Base-by-base conservation (phyloP, 129 eudicot genomes). In the Deinandra increscens region DNA sequence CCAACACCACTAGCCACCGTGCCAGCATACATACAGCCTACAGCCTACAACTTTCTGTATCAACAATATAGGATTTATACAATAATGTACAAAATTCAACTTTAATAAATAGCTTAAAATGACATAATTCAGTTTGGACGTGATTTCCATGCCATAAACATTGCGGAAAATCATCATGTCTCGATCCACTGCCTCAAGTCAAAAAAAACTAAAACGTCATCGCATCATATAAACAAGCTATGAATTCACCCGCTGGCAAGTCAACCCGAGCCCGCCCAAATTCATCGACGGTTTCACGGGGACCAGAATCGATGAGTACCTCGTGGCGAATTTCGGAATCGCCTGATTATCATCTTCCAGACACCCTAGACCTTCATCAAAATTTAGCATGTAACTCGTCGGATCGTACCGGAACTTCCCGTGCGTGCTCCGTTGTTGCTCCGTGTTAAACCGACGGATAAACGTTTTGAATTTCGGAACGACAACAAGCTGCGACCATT, bases 331-430 rank as follows among this genome's bases (percentile, higher is more conserved):
- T 51, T 65, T 26, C 31, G 31, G 31, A 7, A 43, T 19, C 6
- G 15, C 22, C 8, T 68, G 74, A 19, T 72, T 73, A 9, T 76
- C 84, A 2, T 69, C 79, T 4, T 77, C 84, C 8, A 70, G 68
- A 36, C 68, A 67, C 39, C 74, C 77, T 0, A 7, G 22, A 26
- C 84, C 88, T 12, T 84, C 83, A 29, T 84, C 88, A 51, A 84
- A 84, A 78, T 84, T 80, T 14, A 84, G 75, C 38, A 83, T 34
- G 58, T 80, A 77, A 66, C 83, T 80, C 59, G 80, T 44, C 5
- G 76, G 83, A 34, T 84, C 88, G 58, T 84, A 84, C 41, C 63
- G 81, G 73, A 78, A 86, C 56, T 70, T 76, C 17, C 73, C 86
- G 26, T 71, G 56, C 43, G 37, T 75, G 2, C 31, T 26, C 31